Base-by-base conservation (phyloP, 2,329 filamentous ascomycete species). In the Ophiocordyceps camponoti-floridani region DNA sequence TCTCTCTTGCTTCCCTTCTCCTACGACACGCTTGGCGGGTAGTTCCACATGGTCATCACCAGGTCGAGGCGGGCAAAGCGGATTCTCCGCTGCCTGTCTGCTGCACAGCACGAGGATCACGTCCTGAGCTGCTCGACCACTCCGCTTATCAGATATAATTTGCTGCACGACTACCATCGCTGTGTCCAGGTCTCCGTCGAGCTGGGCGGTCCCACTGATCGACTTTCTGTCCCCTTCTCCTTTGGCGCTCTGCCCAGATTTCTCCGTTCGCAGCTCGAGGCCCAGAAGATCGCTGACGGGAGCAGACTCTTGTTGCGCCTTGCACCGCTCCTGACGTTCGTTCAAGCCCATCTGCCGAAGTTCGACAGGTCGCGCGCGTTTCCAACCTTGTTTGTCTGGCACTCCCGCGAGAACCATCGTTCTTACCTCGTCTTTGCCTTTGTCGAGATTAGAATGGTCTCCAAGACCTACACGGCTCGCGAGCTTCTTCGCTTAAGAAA, bases 401-500 rank as follows among this genome's bases (percentile, higher is more conserved):
- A 62, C 46, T 59, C 54, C 26, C 48, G 51, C 38, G 51, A 54
- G 19, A 58, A 50, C 28, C 58, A 60, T 51, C 60, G 61, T 33
- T 59, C 60, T 26, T 64, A 63, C 56, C 56, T 58, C 51, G 51
- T 68, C 47, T 66, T 67, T 49, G 62, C 59, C 48, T 63, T 61
- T 48, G 51, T 65, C 47, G 47, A 54, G 42, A 44, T 54, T 54
- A 54, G 55, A 45, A 72, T 73, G 69, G 56, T 57, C 45, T 57
- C 60, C 12, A 60, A 58, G 40, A 62, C 52, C 11, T 73, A 73
- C 50, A 62, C 60, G 9, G 54, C 64, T 43, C 53, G 56, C 33
- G 66, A 73, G 54, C 59, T 73, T n/a, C 55, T 72, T 41, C 53
- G 52, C 41, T 50, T 64, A 45, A 56, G 56, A 47, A 49, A 57